Base-by-base conservation (phyloP, 1,284 basidiomycete species). In the Trichosporon asahii region DNA sequence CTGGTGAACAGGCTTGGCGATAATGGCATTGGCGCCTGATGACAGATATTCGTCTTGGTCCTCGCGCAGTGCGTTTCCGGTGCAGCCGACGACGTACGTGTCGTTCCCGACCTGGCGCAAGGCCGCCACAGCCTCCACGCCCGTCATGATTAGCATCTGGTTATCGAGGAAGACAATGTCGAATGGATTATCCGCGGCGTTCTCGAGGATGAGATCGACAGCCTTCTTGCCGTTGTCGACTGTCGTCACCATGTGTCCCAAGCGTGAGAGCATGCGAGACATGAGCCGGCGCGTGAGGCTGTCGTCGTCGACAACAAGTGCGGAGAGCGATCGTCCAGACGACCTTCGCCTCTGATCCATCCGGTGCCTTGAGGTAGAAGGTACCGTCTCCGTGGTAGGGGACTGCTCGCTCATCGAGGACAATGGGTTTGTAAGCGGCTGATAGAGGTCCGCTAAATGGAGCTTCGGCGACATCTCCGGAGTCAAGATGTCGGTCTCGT, bases 191-290 rank as follows among this genome's bases (percentile, higher is more conserved):
- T 78, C 66, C 7, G 29, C 44, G 11, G 49, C 29, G 12, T 60
- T 21, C 53, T 75, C 74, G 29, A 65, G 79, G 57, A 95, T 88
- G 85, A 92, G 86, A 70, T 91, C 89, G 65, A 95, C 84, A 6
- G 93, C 93, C 33, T 90, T 83, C 78, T 90, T 88, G 5, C 94
- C 94, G 76, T 96, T 94, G 82, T 95, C 92, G n/a, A 94, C 94
- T 4, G 88, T 89, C 2, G 87, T 85, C 21, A 95, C 92, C 57
- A 83, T 81, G 81, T 92, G 94, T 0, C 93, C 93, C 3, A 95
- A 84, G 18, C 92, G 87, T 23, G 88, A 88, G 67, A 95, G 85
- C 84, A 94, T 89, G 46, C 93, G 87, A 64, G 87, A 88, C 93
- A 95, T 95, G 71, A 95, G 85, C 72, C 87, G 89, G 64, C 93